A percentile compares a stretch with the other conserved stretches of the same genome.
phyloP scores from a whole-genome alignment of 140 eudicot species.

The Bidens hawaiensis region DNA sequence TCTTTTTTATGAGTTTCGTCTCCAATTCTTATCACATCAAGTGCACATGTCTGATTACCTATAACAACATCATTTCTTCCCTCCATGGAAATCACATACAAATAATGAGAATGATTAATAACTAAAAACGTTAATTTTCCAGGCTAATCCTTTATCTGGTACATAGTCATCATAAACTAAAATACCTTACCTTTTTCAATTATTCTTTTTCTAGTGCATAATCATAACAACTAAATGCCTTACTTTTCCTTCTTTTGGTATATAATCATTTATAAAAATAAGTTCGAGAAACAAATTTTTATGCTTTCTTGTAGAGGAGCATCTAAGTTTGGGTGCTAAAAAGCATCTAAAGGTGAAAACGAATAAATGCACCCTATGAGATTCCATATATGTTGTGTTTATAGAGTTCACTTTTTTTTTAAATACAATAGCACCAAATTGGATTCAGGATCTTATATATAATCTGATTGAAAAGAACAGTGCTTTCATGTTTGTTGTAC shows the following conservation, averaged over 20 bases:
- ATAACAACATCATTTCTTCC: not conserved
- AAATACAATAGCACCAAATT: not conserved
- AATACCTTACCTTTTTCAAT: not conserved
- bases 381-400: not conserved
- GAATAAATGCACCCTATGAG: not conserved
- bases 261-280: not conserved
- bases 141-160: not conserved
- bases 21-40: not conserved
- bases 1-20: not conserved
- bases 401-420: not conserved
- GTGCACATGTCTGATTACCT: not conserved
- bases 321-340: constrained; percentile 6
- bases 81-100: not conserved
- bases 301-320: not conserved
- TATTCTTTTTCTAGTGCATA: not conserved
- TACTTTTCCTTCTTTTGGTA: not conserved
- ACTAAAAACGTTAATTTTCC: not conserved
- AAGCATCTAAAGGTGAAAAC: not conserved
- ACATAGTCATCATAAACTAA: not conserved
- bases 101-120: not conserved
- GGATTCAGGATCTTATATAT: not conserved
- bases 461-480: not conserved
- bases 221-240: not conserved
- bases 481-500: not conserved
- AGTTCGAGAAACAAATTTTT: not conserved